A percentile compares a stretch with the other conserved stretches of the same genome.
phyloP scores from a whole-genome alignment of 805 yeast genomes.

The Zygosaccharomyces siamensis region DNA sequence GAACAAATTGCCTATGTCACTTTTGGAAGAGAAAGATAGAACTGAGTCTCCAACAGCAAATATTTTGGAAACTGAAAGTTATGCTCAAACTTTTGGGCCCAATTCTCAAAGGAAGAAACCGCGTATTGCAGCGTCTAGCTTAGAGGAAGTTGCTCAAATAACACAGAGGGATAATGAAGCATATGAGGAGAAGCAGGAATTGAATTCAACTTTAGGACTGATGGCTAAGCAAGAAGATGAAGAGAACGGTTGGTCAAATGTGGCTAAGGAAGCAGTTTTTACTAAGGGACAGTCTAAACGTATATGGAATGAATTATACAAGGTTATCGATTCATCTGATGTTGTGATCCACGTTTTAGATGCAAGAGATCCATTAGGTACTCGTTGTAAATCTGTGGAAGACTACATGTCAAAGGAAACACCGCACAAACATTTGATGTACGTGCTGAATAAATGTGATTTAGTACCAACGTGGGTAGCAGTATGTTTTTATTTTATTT shows the following conservation, averaged over 20 bases:
- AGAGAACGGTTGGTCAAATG: conserved; percentile 79
- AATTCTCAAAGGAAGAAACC: conserved; percentile 92
- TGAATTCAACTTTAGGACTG: conserved; percentile 69
- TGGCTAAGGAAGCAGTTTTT: conserved; percentile 93
- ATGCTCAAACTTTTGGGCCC: conserved; percentile 82
- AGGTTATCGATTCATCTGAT: conserved; percentile 95
- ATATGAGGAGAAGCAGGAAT: conserved; percentile 71
- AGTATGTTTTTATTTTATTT: conserved; percentile 57
- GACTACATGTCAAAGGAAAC: conserved; percentile 89
- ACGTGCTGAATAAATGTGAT: conserved; percentile 94
- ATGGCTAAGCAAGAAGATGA: conserved; percentile 60
- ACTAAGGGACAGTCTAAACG: conserved; percentile 97
- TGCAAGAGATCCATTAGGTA: conserved; percentile 96
- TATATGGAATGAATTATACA: conserved; percentile 96
- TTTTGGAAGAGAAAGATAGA: conserved; percentile 81
- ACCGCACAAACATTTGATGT: conserved; percentile 93
- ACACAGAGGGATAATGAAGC: conserved; percentile 53
- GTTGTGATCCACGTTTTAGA: conserved; percentile 94
- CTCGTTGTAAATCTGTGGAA: conserved; percentile 90
- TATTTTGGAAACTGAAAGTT: conserved; percentile 86
- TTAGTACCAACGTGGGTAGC: conserved; percentile 99
- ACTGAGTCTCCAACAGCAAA: conserved; percentile 70
- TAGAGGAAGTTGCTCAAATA: conserved; percentile 67
- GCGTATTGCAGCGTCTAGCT: conserved; percentile 65
- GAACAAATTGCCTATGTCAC: conserved; percentile 92